A percentile compares a stretch with the other conserved stretches of the same genome.
phyloP scores from a whole-genome alignment of 78 protist genomes.

The Capsaspora owczarzaki region DNA sequence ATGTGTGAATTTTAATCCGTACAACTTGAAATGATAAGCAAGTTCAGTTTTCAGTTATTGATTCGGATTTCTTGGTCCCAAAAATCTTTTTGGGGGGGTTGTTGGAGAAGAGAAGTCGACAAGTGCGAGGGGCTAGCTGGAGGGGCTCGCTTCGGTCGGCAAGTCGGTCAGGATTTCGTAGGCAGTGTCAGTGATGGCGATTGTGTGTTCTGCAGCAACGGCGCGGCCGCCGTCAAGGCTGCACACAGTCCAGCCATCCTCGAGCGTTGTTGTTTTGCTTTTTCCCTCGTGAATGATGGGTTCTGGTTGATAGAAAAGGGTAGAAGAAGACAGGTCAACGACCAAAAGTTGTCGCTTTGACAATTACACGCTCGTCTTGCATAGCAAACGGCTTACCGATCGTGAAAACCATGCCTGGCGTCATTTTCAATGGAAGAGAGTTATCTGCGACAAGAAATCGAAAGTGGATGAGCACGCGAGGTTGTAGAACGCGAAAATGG shows the following conservation, averaged over 20 bases:
- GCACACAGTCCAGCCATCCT: background rate
- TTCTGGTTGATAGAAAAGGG: background rate
- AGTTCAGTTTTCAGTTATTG: background rate
- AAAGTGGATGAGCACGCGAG: background rate
- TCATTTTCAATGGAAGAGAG: conserved; percentile 39
- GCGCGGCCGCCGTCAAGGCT: background rate
- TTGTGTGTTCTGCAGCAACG: too few relatives aligned
- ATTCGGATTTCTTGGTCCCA: background rate
- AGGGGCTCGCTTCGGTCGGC: too few relatives aligned
- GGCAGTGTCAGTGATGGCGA: too few relatives aligned
- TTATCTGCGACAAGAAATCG: background rate
- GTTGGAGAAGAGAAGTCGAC: background rate
- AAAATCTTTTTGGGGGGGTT: background rate
- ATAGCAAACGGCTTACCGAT: conserved; percentile 21
- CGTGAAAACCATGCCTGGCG: conserved; percentile 78
- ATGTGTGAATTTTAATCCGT: background rate
- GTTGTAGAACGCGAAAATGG: background rate
- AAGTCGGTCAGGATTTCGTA: too few relatives aligned
- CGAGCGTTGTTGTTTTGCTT: too few relatives aligned
- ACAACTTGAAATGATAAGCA: too few relatives aligned
- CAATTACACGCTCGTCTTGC: too few relatives aligned
- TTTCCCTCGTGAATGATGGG: background rate
- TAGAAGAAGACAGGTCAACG: background rate
- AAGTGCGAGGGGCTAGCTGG: too few relatives aligned
- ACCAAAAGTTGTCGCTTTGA: background rate